A percentile compares a stretch with the other conserved stretches of the same genome.
Conservation (phyloP, 2,329 filamentous ascomycete genomes). For the Dichotomopilus funicola region DNA sequence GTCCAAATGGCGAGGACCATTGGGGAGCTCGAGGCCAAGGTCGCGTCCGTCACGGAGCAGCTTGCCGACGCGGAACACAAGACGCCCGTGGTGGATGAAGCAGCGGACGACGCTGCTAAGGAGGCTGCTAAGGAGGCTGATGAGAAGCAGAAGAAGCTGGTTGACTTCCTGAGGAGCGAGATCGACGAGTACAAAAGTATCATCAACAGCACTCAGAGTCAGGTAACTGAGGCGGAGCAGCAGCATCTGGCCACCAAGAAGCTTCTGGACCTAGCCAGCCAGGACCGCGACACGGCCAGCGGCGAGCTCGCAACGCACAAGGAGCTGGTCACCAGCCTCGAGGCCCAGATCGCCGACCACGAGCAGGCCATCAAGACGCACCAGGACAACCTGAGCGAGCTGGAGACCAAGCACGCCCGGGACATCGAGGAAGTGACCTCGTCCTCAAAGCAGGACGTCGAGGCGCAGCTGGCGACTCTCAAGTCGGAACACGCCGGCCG, state of each 20-base stretch:
- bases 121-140: constrained; percentile 42
- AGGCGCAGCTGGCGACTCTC: constrained; percentile 51
- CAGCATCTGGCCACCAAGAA: constrained; percentile 59
- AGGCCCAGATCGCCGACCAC: constrained; percentile 54
- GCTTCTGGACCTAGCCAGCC: constrained; percentile 61
- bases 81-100: constrained; percentile 19
- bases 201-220: constrained; percentile 60
- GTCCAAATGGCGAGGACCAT: constrained; percentile 66
- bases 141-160: constrained; percentile 51
- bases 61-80: constrained; percentile 32
- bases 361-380: constrained; percentile 51
- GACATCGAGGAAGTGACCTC: constrained; percentile 38
- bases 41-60: constrained; percentile 26
- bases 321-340: constrained; percentile 45
- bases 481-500: constrained; percentile 55
- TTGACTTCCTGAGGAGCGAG: constrained; percentile 60
- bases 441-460: constrained; percentile 48
- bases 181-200: constrained; percentile 75
- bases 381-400: constrained; percentile 43
- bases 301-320: constrained; percentile 41
- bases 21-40: constrained; percentile 50
- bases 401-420: constrained; percentile 45
- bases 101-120: constrained; percentile 43
- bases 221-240: constrained; percentile 67
- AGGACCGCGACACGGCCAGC: constrained; percentile 48